These are phyloP conservation scores for Tuber indicum DNA, from an alignment of 495 filamentous ascomycete genomes.

Conservation along the genomic window DNA sequence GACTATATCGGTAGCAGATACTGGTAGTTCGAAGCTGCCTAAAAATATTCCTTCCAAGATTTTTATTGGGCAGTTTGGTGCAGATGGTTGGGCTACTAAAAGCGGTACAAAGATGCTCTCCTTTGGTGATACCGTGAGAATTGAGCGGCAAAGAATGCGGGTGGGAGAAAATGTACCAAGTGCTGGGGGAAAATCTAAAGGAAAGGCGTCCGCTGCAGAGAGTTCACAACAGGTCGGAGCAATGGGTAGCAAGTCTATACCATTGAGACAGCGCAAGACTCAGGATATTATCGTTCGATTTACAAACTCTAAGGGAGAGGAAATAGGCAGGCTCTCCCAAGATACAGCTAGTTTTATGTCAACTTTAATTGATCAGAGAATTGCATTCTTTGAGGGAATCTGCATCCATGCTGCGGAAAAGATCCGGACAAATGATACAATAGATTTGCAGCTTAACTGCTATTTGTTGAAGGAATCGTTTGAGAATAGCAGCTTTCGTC, in stretches of 20 bases:
- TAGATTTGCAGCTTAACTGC: conserved; percentile 79
- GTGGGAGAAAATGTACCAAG: conserved; percentile 46
- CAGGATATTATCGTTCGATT: conserved; percentile 90
- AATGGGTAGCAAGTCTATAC: conserved; percentile 42
- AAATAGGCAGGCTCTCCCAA: conserved; percentile 81
- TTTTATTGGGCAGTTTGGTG: conserved; percentile 89
- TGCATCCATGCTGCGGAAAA: conserved; percentile 87
- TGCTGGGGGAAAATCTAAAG: conserved; percentile 49
- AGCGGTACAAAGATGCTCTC: conserved; percentile 67
- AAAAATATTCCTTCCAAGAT: conserved; percentile 54
- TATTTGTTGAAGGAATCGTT: conserved; percentile 71
- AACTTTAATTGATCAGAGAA: conserved; percentile 80
- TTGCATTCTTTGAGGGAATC: conserved; percentile 78
- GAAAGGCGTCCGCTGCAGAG: conserved; percentile 41
- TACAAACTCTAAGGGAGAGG: conserved; percentile 68
- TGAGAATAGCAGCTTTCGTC: conserved; percentile 51
- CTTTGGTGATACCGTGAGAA: conserved; percentile 70
- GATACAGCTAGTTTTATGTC: conserved; percentile 94
- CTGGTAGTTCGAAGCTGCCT: conserved; percentile 6
- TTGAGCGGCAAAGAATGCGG: conserved; percentile 76
- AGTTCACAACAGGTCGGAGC: conserved; percentile 21
- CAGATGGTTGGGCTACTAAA: conserved; percentile 83
- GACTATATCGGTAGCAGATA: background rate
- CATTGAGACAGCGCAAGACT: conserved; percentile 49
- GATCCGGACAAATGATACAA: conserved; percentile 81